These are phyloP conservation scores for Kwoniella heveanensis DNA, from an alignment of 768 basidiomycete species.

Conservation along the genomic window DNA sequence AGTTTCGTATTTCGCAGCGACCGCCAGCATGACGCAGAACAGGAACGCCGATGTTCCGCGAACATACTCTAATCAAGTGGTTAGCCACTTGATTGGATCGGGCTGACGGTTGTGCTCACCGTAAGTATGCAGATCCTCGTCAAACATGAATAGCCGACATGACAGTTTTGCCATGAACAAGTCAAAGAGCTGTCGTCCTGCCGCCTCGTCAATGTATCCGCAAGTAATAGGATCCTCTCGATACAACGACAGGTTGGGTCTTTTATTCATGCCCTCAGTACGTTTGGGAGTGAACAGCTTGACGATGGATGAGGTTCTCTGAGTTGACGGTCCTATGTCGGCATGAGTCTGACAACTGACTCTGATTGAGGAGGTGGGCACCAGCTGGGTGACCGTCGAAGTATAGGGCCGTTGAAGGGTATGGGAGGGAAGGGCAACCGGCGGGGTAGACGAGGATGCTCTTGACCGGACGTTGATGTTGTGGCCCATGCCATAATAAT, in stretches of 20 bases:
- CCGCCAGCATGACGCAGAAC: constrained; percentile 19
- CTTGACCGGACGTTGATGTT: neutral
- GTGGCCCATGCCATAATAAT: neutral
- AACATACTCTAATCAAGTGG: constrained; percentile 18
- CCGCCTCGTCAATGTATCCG: constrained; percentile 14
- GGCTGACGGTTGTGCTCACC: neutral
- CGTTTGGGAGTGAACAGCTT: constrained; percentile 10
- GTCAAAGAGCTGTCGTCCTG: constrained; percentile 7
- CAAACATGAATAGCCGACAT: constrained; percentile 13
- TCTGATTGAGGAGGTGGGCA: neutral
- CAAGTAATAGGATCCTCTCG: constrained; percentile 21
- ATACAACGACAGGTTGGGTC: neutral
- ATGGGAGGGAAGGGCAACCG: neutral
- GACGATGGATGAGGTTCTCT: constrained; percentile 14
- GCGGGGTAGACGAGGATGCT: neutral
- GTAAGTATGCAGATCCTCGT: constrained; percentile 11
- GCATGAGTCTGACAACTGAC: constrained; percentile 1
- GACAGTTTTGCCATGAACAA: constrained; percentile 16
- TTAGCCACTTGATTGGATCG: too few relatives aligned
- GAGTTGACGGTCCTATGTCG: constrained; percentile 13
- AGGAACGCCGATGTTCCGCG: constrained; percentile 17
- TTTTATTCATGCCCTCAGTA: neutral
- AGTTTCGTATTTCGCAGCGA: constrained; percentile 16
- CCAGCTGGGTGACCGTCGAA: neutral
- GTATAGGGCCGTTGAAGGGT: neutral